Conservation (phyloP, 495 filamentous ascomycete species). For the Neurospora hispaniola region DNA sequence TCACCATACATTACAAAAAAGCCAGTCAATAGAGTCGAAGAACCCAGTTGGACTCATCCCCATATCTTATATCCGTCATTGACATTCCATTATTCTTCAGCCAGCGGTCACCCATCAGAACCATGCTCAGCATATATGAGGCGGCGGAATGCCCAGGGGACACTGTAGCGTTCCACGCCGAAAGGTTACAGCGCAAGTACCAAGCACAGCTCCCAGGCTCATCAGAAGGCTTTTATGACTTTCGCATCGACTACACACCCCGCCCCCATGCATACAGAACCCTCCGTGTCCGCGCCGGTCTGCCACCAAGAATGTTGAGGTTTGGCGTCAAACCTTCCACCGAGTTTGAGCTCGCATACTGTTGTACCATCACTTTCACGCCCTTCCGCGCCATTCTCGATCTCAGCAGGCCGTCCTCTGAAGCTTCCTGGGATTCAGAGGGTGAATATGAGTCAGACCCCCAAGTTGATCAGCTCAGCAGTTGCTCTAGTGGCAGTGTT, state of each 20-base stretch:
- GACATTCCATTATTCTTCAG: neutral
- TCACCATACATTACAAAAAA: neutral
- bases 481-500: neutral
- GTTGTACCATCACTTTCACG: neutral
- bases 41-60: neutral
- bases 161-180: neutral
- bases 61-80: neutral
- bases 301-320: neutral
- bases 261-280: neutral
- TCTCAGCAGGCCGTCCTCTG: no score
- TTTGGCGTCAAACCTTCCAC: neutral
- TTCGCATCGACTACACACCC: neutral
- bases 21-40: neutral
- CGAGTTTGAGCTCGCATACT: neutral
- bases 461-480: neutral
- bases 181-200: neutral
- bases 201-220: neutral
- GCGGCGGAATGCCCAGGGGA: neutral
- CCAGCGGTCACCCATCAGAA: neutral
- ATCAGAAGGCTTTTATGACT: neutral
- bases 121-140: neutral
- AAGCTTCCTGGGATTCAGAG: no score
- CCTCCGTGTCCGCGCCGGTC: neutral
- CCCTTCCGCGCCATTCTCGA: neutral
- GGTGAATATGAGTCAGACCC: neutral